Conservation (phyloP, 345 rosid genomes). For the Lagerstroemia speciosa region DNA sequence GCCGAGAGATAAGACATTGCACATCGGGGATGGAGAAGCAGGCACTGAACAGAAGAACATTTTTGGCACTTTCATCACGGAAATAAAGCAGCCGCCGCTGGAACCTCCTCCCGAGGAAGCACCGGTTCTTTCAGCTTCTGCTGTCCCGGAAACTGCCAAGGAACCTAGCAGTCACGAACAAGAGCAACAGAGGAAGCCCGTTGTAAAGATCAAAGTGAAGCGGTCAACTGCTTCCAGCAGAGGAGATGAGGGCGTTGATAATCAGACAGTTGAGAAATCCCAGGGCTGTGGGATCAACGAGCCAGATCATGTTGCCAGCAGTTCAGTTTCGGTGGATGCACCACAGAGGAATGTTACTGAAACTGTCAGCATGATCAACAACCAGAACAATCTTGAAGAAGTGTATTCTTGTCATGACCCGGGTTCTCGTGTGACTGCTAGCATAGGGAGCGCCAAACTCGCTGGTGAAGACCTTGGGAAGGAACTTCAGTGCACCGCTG, state of each 20-base stretch:
- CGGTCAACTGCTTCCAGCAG: constrained; percentile 58
- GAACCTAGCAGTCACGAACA: constrained; percentile 47
- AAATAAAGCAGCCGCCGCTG: constrained; percentile 17
- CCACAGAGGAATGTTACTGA: constrained; percentile 67
- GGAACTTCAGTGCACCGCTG: constrained; percentile 97
- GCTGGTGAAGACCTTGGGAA: constrained; percentile 53
- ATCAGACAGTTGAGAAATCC: constrained; percentile 56
- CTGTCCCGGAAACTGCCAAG: constrained; percentile 34
- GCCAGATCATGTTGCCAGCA: constrained; percentile 42
- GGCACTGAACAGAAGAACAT: constrained; percentile 45
- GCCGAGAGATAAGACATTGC: constrained; percentile 54
- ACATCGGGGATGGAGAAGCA: constrained; percentile 49
- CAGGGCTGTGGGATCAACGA: constrained; percentile 45
- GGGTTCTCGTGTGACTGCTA: constrained; percentile 81
- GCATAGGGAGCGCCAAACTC: constrained; percentile 86
- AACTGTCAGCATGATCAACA: constrained; percentile 65
- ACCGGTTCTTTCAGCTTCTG: constrained; percentile 18
- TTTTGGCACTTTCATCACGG: constrained; percentile 32
- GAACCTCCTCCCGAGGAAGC: constrained; percentile 25
- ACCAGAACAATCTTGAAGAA: constrained; percentile 77
- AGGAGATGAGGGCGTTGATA: constrained; percentile 52
- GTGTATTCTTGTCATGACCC: constrained; percentile 79
- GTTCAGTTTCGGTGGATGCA: constrained; percentile 94
- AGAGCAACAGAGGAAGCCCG: constrained; percentile 27
- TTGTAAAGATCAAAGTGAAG: constrained; percentile 68